A percentile compares a stretch with the other conserved stretches of the same genome.
These are phyloP conservation scores for Talaromyces sp. DNA, from an alignment of 2,329 filamentous ascomycete genomes.

Conservation along the genomic window DNA sequence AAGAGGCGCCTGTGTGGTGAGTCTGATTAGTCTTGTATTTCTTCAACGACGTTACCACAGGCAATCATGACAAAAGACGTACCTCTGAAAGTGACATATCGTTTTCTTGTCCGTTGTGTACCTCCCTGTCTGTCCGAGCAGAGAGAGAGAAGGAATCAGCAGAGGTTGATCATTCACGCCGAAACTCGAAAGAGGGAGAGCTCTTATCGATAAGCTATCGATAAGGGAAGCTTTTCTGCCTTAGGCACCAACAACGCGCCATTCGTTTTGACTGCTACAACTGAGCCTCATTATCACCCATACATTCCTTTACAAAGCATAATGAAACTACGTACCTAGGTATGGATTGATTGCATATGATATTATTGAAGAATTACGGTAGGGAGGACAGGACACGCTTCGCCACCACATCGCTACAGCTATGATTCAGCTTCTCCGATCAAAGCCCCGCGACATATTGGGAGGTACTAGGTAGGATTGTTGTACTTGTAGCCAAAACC, in stretches of 20 bases:
- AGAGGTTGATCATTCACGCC: not conserved
- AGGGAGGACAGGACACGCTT: no score
- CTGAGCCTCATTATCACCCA: not conserved
- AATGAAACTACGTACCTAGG: no score
- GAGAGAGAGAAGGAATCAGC: not conserved
- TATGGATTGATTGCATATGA: no score
- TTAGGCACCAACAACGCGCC: not conserved
- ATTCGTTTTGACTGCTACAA: not conserved
- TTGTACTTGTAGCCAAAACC: no score
- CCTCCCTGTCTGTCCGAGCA: not conserved
- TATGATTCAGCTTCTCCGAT: no score
- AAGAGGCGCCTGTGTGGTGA: constrained; percentile 31
- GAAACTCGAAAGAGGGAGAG: not conserved
- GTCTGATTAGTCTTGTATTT: not conserved
- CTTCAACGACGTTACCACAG: no score
- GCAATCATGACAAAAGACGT: no score
- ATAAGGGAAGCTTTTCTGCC: no score
- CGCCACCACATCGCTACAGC: no score
- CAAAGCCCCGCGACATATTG: no score
- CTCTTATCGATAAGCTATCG: not conserved
- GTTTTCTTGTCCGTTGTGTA: not conserved
- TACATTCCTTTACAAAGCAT: not conserved
- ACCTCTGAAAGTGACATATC: constrained; percentile 1
- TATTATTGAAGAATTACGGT: no score
- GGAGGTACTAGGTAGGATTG: no score